Conservation (phyloP, 2,329 filamentous ascomycete species). For the Sarocladium kiliense region DNA sequence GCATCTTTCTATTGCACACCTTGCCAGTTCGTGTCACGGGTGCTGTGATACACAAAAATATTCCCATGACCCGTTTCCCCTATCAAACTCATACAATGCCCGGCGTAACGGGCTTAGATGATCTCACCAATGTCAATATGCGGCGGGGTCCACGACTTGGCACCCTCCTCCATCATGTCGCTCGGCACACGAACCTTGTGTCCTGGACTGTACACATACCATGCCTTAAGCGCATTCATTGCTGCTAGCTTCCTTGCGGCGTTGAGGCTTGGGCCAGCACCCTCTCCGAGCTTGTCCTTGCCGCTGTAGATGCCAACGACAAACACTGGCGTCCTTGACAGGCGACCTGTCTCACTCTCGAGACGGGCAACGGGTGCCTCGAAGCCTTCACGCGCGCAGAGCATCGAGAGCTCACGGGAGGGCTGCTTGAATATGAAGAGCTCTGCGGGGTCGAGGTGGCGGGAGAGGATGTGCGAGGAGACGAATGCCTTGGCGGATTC, state of each 20-base stretch:
- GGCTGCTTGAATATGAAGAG: slow-evolving; percentile 84
- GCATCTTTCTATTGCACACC: background rate
- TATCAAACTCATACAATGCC: background rate
- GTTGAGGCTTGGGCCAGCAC: slow-evolving; percentile 70
- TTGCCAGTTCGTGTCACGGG: slow-evolving; percentile 5
- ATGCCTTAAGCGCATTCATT: slow-evolving; percentile 81
- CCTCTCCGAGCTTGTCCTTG: slow-evolving; percentile 86
- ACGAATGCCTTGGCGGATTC: slow-evolving; percentile 78
- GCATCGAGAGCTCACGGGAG: slow-evolving; percentile 72
- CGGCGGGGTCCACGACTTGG: slow-evolving; percentile 59
- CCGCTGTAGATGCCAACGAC: slow-evolving; percentile 94
- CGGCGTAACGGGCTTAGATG: slow-evolving; percentile 32
- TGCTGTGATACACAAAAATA: slow-evolving; percentile 9
- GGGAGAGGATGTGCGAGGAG: slow-evolving; percentile 74
- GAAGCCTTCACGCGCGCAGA: slow-evolving; percentile 88
- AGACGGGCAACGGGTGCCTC: slow-evolving; percentile 81
- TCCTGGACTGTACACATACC: slow-evolving; percentile 91
- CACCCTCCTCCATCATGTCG: slow-evolving; percentile 58
- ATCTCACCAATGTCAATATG: slow-evolving; percentile 70
- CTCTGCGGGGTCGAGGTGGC: slow-evolving; percentile 67
- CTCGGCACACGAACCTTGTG: slow-evolving; percentile 61
- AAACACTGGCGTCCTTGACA: slow-evolving; percentile 81
- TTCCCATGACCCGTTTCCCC: background rate
- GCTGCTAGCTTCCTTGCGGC: slow-evolving; percentile 74
- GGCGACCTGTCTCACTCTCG: slow-evolving; percentile 83